Evolutionary conservation across 805 yeast species (phyloP).

Genomic region (Lachancea thermotolerans): DNA sequence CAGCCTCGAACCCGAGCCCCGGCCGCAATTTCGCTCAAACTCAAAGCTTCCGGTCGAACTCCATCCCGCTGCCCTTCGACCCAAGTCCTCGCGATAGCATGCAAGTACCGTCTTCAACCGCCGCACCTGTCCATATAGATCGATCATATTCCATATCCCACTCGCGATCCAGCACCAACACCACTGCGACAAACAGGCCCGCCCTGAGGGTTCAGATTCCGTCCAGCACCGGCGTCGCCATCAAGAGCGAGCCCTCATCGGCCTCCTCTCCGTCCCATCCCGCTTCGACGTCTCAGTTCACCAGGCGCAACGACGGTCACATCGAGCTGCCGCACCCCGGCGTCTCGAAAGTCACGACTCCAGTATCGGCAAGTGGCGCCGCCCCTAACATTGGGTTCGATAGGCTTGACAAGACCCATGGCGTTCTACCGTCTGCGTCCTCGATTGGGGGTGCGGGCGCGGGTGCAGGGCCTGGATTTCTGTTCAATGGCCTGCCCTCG

Average conservation of each 20-base stretch:
- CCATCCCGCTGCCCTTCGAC: not conserved
- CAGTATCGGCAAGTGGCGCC: not conserved
- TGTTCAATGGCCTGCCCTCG: slow-evolving; percentile 22
- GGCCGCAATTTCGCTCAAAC: not conserved
- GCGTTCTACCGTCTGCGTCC: slow-evolving; percentile 1
- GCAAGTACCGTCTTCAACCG: no score
- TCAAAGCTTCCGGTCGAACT: not conserved
- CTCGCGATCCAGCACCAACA: slow-evolving; percentile 1
- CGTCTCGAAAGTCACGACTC: slow-evolving; percentile 4
- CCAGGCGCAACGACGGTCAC: slow-evolving; percentile 4
- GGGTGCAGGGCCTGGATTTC: slow-evolving; percentile 1
- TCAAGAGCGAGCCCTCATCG: slow-evolving; percentile 30
- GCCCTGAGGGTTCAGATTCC: slow-evolving; percentile 64
- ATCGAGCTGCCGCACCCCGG: slow-evolving; percentile 8
- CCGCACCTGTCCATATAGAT: no score
- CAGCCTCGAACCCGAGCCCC: not conserved
- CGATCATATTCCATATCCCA: not conserved
- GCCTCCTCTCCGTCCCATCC: slow-evolving; percentile 41
- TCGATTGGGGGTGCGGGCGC: not conserved
- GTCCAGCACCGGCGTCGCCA: slow-evolving; percentile 32
- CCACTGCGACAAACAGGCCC: slow-evolving; percentile 36
- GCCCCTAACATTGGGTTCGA: not conserved
- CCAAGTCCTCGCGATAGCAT: not conserved
- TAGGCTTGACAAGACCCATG: slow-evolving; percentile 1
- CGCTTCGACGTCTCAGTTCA: slow-evolving; percentile 10